phyloP scores from a whole-genome alignment of 495 filamentous ascomycete genomes.

The Margaritispora aquatica region DNA sequence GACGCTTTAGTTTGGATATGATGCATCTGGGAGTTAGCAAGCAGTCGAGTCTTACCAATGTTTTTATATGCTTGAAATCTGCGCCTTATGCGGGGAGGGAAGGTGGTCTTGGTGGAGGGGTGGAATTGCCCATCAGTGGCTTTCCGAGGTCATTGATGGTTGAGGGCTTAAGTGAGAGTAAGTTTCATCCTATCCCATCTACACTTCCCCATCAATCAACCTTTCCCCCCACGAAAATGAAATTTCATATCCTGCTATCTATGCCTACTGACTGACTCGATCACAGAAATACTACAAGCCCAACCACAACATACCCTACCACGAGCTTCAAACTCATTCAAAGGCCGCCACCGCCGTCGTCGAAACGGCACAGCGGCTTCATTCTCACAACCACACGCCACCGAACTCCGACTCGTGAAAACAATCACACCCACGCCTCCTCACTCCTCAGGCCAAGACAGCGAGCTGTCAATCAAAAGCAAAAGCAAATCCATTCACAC shows the following conservation, averaged over 20 bases:
- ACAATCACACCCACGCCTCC: neutral
- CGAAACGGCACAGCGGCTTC: neutral
- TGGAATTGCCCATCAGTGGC: constrained; percentile 29
- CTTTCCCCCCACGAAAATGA: too few relatives aligned
- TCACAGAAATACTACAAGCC: neutral
- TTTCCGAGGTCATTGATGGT: constrained; percentile 29
- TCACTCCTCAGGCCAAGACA: neutral
- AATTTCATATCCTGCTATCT: too few relatives aligned
- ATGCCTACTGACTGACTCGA: neutral
- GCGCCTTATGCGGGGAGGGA: constrained; percentile 13
- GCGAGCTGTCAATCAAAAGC: too few relatives aligned
- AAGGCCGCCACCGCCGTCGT: neutral
- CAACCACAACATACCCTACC: neutral
- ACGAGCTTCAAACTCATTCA: neutral
- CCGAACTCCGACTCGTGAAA: neutral
- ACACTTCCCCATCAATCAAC: too few relatives aligned
- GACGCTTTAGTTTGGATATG: neutral
- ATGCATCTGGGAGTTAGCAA: constrained; percentile 17
- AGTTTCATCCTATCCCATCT: too few relatives aligned
- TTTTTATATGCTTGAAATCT: constrained; percentile 28
- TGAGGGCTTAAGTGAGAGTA: neutral
- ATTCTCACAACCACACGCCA: neutral
- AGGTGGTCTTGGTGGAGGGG: neutral
- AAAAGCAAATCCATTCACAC: too few relatives aligned
- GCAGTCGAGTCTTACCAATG: constrained; percentile 13